Base-by-base conservation (phyloP, 257 asterid species). In the Solanum bulbocastanum region DNA sequence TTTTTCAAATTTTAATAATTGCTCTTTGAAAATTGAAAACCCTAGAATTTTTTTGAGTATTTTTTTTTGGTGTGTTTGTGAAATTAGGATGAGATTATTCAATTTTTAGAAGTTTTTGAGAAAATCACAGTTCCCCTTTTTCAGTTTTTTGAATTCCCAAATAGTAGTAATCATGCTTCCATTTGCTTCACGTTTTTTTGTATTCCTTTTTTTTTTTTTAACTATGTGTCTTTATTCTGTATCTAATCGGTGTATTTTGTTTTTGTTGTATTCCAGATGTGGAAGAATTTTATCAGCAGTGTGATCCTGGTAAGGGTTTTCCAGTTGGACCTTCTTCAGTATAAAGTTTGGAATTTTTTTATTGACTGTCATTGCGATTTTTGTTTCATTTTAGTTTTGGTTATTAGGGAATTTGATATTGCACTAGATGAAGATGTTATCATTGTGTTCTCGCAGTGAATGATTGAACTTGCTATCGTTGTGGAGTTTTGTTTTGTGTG, bases 281-380 rank as follows among this genome's bases (percentile, higher is more conserved):
- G 86, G 94, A 94, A 56, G 95, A 94, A 72, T 93, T 94, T 83
- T 93, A 87, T 90, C 94, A 83, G 87, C 92, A 88, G 91, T 91
- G 94, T 22, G 95, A 93, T 90, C 96, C 94, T 87, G 92, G 94
- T 91, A 62, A 69, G 76, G 20, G 27, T 84, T 56, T 73, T 83
- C 74, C 71, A 23, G 46, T 86, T 73, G 12, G 87, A 25, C 6
- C 18, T 42, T 62, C 62, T 62, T 39, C 82, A 6, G 42, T 68
- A 8, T 10, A 10, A 10, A 82, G 11, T 74, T 74, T 73, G 39
- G 13, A 33, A 56, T 22, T 73, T 46, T 74, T 74, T 5, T 10
- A 42, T 87, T 30, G 25, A 37, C 25, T 30, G 35, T 42, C 56
- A 42, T 78, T 88, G 39, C 5, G 35, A 44, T 86, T 71, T 33